Evolutionary conservation across 345 rosid species (phyloP).

Genomic region (Lenwebbia sp.): DNA sequence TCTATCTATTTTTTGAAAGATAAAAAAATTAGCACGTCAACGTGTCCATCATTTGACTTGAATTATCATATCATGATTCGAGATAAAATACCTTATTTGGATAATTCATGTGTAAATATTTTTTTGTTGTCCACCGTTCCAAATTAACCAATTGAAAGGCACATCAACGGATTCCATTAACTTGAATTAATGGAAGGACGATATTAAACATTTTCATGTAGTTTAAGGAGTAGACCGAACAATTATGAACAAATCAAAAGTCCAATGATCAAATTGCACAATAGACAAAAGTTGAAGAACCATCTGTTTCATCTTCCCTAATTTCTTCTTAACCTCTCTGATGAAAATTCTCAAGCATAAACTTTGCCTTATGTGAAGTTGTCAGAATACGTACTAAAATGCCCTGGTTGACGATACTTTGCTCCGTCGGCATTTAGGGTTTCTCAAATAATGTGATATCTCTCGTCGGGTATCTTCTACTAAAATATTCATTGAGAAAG

Average conservation of each 20-base stretch:
- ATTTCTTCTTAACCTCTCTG: neutral
- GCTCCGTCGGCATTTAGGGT: no score
- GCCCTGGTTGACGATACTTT: no score
- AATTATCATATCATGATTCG: neutral
- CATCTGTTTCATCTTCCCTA: neutral
- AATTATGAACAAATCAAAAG: no score
- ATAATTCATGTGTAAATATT: fast-evolving
- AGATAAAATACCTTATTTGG: neutral
- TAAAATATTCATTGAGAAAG: no score
- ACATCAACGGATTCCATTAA: neutral
- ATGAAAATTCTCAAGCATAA: neutral
- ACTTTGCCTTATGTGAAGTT: no score
- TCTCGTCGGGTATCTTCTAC: no score
- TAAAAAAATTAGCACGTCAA: no score
- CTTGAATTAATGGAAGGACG: fast-evolving
- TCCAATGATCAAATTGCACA: no score
- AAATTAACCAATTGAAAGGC: neutral
- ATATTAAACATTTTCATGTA: neutral
- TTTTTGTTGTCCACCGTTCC: neutral
- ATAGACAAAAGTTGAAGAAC: fast-evolving
- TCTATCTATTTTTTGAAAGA: neutral
- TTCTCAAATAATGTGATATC: no score
- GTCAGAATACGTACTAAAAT: no score
- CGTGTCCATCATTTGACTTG: fast-evolving
- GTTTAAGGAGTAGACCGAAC: neutral